phyloP scores from a whole-genome alignment of 768 basidiomycete genomes.

The Boletus sensibilis region DNA sequence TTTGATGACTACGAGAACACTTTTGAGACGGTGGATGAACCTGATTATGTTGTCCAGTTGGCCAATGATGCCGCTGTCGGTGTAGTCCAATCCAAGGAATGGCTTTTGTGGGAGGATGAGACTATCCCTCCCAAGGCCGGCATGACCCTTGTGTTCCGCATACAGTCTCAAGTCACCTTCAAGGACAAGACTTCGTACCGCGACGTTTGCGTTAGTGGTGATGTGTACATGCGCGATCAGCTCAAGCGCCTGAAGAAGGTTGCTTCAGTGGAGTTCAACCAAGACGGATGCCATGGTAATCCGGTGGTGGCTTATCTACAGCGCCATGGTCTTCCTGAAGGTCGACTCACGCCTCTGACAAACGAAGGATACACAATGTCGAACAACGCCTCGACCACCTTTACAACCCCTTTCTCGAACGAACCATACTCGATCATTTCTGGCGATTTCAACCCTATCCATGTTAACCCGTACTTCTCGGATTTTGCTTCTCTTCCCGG shows the following conservation, averaged over 20 bases:
- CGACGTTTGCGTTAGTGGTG: conserved; percentile 77
- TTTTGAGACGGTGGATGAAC: conserved; percentile 89
- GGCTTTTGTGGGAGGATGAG: conserved; percentile 95
- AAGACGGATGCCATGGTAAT: conserved; percentile 88
- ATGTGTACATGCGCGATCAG: conserved; percentile 84
- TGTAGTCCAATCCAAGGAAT: conserved; percentile 92
- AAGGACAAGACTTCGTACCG: conserved; percentile 86
- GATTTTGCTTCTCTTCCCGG: conserved; percentile 90
- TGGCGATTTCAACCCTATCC: conserved; percentile 98
- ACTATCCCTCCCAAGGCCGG: conserved; percentile 74
- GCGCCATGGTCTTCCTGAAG: conserved; percentile 82
- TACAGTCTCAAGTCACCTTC: conserved; percentile 84
- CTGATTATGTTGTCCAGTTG: conserved; percentile 80
- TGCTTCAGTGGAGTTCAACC: conserved; percentile 81
- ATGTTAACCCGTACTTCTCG: conserved; percentile 97
- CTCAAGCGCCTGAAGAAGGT: conserved; percentile 88
- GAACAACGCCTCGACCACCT: conserved; percentile 57
- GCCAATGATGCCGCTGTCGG: conserved; percentile 79
- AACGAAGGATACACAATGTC: conserved; percentile 87
- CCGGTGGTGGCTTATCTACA: conserved; percentile 91
- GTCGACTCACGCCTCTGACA: conserved; percentile 71
- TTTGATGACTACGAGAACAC: conserved; percentile 95
- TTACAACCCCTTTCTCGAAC: conserved; percentile 86
- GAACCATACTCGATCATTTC: conserved; percentile 95
- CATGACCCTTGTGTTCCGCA: conserved; percentile 84